phyloP scores from a whole-genome alignment of 2,329 filamentous ascomycete species.

The Bipolaris gigantea region DNA sequence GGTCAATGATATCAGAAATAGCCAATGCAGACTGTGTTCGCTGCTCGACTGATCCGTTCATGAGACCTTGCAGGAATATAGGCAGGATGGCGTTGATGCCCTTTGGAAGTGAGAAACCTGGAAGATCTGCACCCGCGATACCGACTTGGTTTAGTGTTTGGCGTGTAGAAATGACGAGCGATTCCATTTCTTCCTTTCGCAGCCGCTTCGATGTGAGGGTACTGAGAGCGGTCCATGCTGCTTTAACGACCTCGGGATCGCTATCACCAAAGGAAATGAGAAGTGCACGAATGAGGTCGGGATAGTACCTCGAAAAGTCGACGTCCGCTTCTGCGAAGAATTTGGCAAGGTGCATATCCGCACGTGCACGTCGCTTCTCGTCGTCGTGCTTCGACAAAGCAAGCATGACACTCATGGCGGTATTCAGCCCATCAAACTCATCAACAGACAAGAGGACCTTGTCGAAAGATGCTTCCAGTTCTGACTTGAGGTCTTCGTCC shows the following conservation, averaged over 20 bases:
- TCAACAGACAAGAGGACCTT: slow-evolving; percentile 90
- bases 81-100: slow-evolving; percentile 95
- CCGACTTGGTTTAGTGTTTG: slow-evolving; percentile 87
- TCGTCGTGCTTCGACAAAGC: slow-evolving; percentile 89
- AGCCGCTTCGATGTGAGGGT: slow-evolving; percentile 81
- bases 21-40: slow-evolving; percentile 87
- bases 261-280: slow-evolving; percentile 90
- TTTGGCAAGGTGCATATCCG: slow-evolving; percentile 76
- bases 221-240: slow-evolving; percentile 82
- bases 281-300: slow-evolving; percentile 87
- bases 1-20: slow-evolving; percentile 93
- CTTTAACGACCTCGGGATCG: slow-evolving; percentile 81
- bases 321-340: slow-evolving; percentile 82
- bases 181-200: slow-evolving; percentile 97
- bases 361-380: slow-evolving; percentile 77
- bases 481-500: slow-evolving; percentile 71
- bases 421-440: slow-evolving; percentile 93
- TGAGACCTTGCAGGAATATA: slow-evolving; percentile 95
- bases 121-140: slow-evolving; percentile 78
- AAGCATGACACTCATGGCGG: slow-evolving; percentile 90
- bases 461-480: slow-evolving; percentile 81
- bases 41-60: slow-evolving; percentile 94
- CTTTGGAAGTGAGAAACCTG: slow-evolving; percentile 89
- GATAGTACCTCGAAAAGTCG: slow-evolving; percentile 94
- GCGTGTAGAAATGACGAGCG: slow-evolving; percentile 80